These are phyloP conservation scores for Stachybotrys elegans DNA, from an alignment of 2,329 filamentous ascomycete species.

Conservation along the genomic window DNA sequence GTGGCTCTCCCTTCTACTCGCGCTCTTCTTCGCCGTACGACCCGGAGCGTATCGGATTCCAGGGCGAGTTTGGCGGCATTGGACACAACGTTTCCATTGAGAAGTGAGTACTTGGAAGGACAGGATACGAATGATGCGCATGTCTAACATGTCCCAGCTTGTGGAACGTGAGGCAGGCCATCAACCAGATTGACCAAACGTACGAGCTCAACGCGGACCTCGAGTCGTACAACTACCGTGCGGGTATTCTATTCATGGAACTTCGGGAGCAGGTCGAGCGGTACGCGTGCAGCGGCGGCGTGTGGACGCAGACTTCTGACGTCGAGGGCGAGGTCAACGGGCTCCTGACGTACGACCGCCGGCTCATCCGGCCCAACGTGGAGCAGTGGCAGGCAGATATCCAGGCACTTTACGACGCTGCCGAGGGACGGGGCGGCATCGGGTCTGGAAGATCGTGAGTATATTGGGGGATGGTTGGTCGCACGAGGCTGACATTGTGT, in stretches of 20 bases:
- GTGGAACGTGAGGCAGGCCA: conserved; percentile 57
- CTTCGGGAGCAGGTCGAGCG: conserved; percentile 55
- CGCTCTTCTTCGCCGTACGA: conserved; percentile 51
- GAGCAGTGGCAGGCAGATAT: conserved; percentile 58
- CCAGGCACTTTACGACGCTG: conserved; percentile 53
- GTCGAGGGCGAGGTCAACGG: conserved; percentile 73
- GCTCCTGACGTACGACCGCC: conserved; percentile 62
- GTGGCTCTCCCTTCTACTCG: conserved; percentile 65
- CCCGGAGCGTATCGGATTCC: conserved; percentile 56
- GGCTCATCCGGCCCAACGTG: conserved; percentile 50
- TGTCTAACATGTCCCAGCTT: conserved; percentile 34
- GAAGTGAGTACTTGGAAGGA: conserved; percentile 49
- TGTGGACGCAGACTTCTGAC: conserved; percentile 72
- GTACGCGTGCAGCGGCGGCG: conserved; percentile 60
- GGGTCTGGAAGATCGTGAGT: conserved; percentile 1
- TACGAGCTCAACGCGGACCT: conserved; percentile 60
- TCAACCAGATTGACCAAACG: conserved; percentile 58
- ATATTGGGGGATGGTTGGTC: too few species aligned
- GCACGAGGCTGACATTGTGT: too few species aligned
- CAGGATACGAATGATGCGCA: too few species aligned
- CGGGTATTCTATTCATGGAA: conserved; percentile 54
- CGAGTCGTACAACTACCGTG: conserved; percentile 62
- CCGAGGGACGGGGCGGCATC: conserved; percentile 22
- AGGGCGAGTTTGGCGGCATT: conserved; percentile 68
- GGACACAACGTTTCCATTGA: conserved; percentile 60